Evolutionary conservation across 306 rosid species (phyloP).

Genomic region (Alnus rubra): DNA sequence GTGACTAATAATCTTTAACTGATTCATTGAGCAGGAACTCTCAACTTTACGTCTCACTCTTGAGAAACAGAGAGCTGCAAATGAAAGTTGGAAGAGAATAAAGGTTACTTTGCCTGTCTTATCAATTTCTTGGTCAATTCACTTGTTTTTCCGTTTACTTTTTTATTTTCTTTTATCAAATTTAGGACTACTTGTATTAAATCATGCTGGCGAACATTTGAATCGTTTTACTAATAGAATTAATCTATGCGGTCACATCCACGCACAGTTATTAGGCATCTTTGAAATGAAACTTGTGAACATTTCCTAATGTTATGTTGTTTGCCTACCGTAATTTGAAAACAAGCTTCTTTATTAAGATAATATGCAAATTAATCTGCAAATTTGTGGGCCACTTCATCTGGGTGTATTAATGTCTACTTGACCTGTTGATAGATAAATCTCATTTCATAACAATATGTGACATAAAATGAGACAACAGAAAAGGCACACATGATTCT

Average conservation of each 20-base stretch:
- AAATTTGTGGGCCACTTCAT: too few species aligned
- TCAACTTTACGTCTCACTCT: slow-evolving; percentile 46
- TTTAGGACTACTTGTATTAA: background rate
- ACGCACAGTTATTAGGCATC: too few species aligned
- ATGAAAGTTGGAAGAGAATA: slow-evolving; percentile 68
- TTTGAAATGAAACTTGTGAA: too few species aligned
- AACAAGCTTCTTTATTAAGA: background rate
- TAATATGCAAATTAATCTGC: background rate
- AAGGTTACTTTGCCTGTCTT: slow-evolving; percentile 46
- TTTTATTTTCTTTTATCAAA: background rate
- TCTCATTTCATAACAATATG: background rate
- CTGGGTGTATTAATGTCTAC: too few species aligned
- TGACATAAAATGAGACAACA: background rate
- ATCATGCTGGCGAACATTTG: background rate
- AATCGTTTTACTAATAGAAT: background rate
- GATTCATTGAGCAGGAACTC: slow-evolving; percentile 57
- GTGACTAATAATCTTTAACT: background rate
- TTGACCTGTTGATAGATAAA: background rate
- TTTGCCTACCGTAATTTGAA: background rate
- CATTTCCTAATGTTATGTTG: too few species aligned
- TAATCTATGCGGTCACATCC: background rate
- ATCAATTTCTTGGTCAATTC: background rate
- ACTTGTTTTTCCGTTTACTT: background rate
- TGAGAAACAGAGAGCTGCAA: slow-evolving; percentile 61
- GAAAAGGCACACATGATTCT: background rate